Base-by-base conservation (phyloP, 441 rosid species). In the Mallotus japonicus region DNA sequence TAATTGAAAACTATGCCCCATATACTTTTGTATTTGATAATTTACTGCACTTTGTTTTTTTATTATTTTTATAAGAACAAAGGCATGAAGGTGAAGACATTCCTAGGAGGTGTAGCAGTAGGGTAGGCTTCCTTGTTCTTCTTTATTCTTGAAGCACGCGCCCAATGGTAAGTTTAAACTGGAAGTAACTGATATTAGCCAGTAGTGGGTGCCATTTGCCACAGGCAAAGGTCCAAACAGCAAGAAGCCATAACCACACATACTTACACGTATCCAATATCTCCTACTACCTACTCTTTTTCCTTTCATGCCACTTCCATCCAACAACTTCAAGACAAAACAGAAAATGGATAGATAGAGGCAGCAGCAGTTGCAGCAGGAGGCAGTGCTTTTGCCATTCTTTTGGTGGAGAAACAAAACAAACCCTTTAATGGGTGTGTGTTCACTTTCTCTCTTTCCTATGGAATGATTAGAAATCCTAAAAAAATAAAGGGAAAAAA, bases 261-360 rank as follows among this genome's bases (percentile, higher is more conserved):
- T 7, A 37, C 40, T 37, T 28, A 0, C n/a, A 16, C 22, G 61
- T 16, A 64, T 50, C 67, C 47, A 37, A 58, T 54, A 74, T 72
- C 67, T 69, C 54, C 62, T 4, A 42, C 10, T 44, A 37, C 40
- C 5, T 47, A 12, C 56, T 46, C 60, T 37, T 50, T 56, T 28
- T 50, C 11, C 70, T 24, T 73, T 65, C 82, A 75, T 76, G 75
- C 80, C 84, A 77, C 72, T 67, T 51, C 69, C 68, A 20, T 79
- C 83, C 83, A 82, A 76, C 32, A 24, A 56, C 68, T 65, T 61
- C 1, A 65, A 54, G 81, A 76, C 83, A 79, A 75, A 78, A 71
- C 65, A 56, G 73, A 73, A 70, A 71, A 69, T 8, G 4, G 12
- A 37, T 37, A 4, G 40, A 37, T 37, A 37, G 40, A 37, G 6